Base-by-base conservation (phyloP, 1,284 basidiomycete genomes). In the Rhodotorula sp. region DNA sequence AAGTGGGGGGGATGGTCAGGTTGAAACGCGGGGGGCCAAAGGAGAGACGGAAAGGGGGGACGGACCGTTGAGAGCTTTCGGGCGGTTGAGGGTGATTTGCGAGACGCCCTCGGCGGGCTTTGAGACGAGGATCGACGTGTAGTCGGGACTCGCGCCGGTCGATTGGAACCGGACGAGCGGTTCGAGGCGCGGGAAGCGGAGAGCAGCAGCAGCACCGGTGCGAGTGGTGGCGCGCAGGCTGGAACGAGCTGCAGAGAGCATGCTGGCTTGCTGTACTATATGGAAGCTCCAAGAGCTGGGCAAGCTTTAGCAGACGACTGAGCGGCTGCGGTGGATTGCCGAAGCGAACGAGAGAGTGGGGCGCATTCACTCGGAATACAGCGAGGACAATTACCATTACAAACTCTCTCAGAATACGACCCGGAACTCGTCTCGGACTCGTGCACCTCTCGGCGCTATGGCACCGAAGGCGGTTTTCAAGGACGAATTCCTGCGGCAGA, bases 71-170 rank as follows among this genome's bases (percentile, higher is more conserved):
- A 98, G 85, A 33, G 93, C 93, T 80, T 96, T 97, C 62, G 96
- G 95, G 67, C 95, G 86, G 84, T 99, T 97, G 79, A 99, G 86
- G 22, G 91, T 93, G 81, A 99, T 88, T 76, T 97, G 89, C 15
- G 87, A 85, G 63, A 99, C 93, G 62, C 87, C 87, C 33, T 88
- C 85, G 68, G 87, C 85, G 12, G 72, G 73, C 6, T 62, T 60
- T 8, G 90, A 88, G 48, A 89, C 86, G 70, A 93, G 83, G 80
- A 95, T 90, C 81, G 89, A 85, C 75, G 87, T 84, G 82, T 90
- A 91, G 48, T 83, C 81, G 24, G 77, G 78, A 18, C 84, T 85
- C 53, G 86, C 88, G 67, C 46, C 17, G 10, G 62, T 57, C 26
- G 72, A 63, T 53, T 68, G 58, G 51, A 42, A 64, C 37, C 64